Evolutionary conservation across 2,329 filamentous ascomycete species (phyloP).

Genomic region (Gaeumannomyces tritici): DNA sequence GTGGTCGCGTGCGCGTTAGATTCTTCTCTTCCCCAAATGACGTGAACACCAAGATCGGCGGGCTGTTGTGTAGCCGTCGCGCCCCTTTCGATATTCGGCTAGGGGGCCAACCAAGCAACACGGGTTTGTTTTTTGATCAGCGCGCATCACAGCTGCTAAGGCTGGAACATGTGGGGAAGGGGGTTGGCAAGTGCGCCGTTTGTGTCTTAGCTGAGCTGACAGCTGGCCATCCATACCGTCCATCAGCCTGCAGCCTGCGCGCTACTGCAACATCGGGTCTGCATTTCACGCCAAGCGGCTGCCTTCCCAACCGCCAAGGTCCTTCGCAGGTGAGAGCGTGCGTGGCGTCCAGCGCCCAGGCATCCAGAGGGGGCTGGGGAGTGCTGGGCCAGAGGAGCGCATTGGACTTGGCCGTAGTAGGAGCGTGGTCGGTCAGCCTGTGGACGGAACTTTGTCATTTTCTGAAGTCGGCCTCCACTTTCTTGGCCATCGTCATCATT

Average conservation of each 20-base stretch:
- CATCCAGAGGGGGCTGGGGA: too few relatives aligned
- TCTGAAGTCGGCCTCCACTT: neutral
- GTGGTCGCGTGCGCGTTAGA: neutral
- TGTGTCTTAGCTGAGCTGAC: neutral
- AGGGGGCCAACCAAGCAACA: neutral
- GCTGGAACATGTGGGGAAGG: neutral
- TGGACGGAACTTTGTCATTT: neutral
- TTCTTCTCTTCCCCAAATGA: neutral
- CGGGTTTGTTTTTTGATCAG: neutral
- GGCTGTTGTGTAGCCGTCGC: neutral
- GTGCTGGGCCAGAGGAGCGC: neutral
- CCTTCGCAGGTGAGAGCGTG: neutral
- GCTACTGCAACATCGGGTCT: too few relatives aligned
- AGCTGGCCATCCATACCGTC: too few relatives aligned
- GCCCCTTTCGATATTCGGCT: neutral
- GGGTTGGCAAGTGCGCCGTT: neutral
- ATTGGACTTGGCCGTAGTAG: neutral
- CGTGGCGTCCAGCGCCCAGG: too few relatives aligned
- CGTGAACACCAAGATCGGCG: neutral
- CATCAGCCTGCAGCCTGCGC: too few relatives aligned
- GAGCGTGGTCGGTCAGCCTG: neutral
- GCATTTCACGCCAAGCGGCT: too few relatives aligned
- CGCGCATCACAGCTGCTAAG: neutral
- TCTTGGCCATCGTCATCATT: neutral
- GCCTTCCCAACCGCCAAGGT: neutral